phyloP scores from a whole-genome alignment of 2,329 filamentous ascomycete species.

The Hypoxylon sp. region DNA sequence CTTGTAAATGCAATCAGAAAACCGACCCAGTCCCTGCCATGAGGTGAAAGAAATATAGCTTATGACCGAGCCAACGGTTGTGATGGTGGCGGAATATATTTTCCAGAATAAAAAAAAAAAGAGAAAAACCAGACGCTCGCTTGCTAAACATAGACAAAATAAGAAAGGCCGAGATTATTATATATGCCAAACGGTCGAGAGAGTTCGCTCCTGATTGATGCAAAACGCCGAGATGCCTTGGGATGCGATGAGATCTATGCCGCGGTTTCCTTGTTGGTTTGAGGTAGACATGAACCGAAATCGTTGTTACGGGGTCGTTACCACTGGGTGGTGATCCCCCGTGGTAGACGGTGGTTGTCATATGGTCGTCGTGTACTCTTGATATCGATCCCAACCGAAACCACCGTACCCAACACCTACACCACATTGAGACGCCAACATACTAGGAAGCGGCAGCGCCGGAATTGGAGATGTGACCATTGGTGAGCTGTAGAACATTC shows the following conservation, averaged over 20 bases:
- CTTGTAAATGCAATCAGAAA: slow-evolving; percentile 69
- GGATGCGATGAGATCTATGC: slow-evolving; percentile 48
- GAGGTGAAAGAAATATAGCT: slow-evolving; percentile 60
- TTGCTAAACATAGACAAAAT: slow-evolving; percentile 55
- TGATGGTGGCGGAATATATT: slow-evolving; percentile 53
- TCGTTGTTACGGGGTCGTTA: slow-evolving; percentile 59
- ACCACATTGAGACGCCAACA: slow-evolving; percentile 88
- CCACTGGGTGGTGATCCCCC: slow-evolving; percentile 63
- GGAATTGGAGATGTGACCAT: slow-evolving; percentile 81
- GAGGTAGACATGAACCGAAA: slow-evolving; percentile 45
- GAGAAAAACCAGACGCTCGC: slow-evolving; percentile 59
- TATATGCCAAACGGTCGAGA: slow-evolving; percentile 49
- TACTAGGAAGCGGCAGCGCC: slow-evolving; percentile 85
- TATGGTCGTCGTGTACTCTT: slow-evolving; percentile 89
- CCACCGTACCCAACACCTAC: slow-evolving; percentile 80
- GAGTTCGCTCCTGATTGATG: slow-evolving; percentile 55
- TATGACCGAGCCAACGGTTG: slow-evolving; percentile 66
- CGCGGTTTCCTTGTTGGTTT: slow-evolving; percentile 46
- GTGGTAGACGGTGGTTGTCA: slow-evolving; percentile 75
- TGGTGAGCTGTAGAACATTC: slow-evolving; percentile 85
- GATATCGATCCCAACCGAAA: slow-evolving; percentile 89
- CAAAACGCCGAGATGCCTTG: slow-evolving; percentile 53
- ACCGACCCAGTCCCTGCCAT: slow-evolving; percentile 68
- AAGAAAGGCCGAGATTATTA: slow-evolving; percentile 50
- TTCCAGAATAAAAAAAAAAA: slow-evolving; percentile 51